Conservation (phyloP, 305 asterid species). For the Solanum hybrid region DNA sequence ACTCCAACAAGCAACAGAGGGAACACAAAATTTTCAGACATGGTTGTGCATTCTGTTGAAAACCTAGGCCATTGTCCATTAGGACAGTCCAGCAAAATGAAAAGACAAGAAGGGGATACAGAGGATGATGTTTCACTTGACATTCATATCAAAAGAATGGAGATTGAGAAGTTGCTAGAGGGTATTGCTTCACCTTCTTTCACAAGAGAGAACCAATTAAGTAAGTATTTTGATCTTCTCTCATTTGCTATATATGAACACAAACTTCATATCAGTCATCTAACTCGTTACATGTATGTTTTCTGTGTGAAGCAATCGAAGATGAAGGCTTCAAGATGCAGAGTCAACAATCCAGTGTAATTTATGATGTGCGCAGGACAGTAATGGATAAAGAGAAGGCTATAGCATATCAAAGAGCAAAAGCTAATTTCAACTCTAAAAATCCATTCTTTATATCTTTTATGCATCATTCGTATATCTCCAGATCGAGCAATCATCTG, state of each 20-base stretch:
- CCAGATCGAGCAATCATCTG: not conserved
- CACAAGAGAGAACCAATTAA: not conserved
- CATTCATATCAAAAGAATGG: not conserved
- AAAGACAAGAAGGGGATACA: not conserved
- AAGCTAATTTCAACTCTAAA: not conserved
- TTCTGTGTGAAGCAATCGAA: not conserved
- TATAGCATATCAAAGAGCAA: not conserved
- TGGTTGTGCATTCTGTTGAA: not conserved
- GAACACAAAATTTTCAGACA: not conserved
- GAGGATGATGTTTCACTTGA: conserved; percentile 4
- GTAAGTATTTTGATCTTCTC: not conserved
- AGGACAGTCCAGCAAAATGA: not conserved
- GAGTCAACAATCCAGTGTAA: not conserved
- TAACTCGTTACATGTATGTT: not conserved
- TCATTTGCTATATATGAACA: not conserved
- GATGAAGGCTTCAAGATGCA: not conserved
- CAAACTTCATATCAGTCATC: not conserved
- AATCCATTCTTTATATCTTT: not conserved
- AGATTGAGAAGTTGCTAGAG: not conserved
- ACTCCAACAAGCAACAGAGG: not conserved
- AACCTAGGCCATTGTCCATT: not conserved
- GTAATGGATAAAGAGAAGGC: not conserved
- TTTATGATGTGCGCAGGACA: not conserved
- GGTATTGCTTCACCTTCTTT: not conserved
- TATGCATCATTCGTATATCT: not conserved